Percentiles rank a stretch among this genome's conserved stretches.
phyloP scores from a whole-genome alignment of 2,329 filamentous ascomycete genomes.

The Daldinia sp. region DNA sequence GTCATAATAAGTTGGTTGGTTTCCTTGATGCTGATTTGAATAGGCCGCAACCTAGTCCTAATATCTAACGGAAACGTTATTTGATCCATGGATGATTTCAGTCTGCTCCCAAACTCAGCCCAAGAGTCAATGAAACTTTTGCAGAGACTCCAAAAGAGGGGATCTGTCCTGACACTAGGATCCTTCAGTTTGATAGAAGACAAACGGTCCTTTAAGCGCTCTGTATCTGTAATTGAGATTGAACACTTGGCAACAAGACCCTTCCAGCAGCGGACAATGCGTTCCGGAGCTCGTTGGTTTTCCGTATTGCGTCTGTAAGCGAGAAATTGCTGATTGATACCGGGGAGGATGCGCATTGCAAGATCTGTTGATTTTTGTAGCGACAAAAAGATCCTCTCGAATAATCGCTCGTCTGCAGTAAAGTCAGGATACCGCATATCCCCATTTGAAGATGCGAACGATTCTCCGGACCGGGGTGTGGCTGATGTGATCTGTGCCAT shows the following conservation, averaged over 20 bases:
- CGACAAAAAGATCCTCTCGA: constrained; percentile 83
- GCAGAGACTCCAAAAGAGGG: constrained; percentile 73
- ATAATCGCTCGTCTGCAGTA: constrained; percentile 79
- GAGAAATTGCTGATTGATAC: constrained; percentile 72
- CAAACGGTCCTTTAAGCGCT: constrained; percentile 75
- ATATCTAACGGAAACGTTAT: constrained; percentile 71
- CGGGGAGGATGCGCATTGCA: constrained; percentile 75
- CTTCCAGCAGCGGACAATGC: constrained; percentile 71
- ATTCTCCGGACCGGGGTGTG: constrained; percentile 86
- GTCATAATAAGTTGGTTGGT: constrained; percentile 74
- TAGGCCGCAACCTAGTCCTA: constrained; percentile 75
- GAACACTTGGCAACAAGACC: constrained; percentile 76
- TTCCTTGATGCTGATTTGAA: constrained; percentile 85
- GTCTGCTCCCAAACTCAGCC: constrained; percentile 68
- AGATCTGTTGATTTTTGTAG: constrained; percentile 77
- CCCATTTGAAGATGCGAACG: constrained; percentile 69
- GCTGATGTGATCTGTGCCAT: constrained; percentile 63
- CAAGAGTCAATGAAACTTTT: constrained; percentile 77
- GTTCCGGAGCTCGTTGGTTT: constrained; percentile 65
- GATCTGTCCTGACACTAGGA: constrained; percentile 72
- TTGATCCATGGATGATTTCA: constrained; percentile 63
- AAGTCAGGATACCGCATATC: constrained; percentile 67
- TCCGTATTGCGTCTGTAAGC: constrained; percentile 70
- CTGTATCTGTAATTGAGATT: constrained; percentile 75
- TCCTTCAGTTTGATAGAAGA: constrained; percentile 86